Conservation (phyloP, 805 yeast species). For the Hanseniaspora guilliermondii region DNA sequence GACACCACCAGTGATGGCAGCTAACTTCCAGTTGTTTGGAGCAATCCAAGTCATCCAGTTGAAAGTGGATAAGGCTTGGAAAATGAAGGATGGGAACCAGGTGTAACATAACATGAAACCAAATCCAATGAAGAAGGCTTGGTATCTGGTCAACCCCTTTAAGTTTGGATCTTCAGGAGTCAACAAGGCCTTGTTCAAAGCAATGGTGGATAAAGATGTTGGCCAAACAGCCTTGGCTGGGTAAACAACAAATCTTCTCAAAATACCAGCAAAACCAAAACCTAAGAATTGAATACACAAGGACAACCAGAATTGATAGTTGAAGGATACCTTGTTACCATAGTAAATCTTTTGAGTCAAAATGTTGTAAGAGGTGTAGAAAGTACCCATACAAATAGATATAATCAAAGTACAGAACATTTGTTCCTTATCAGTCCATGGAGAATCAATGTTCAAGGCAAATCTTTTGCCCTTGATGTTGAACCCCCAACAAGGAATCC, state of each 20-base stretch:
- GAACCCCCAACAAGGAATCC: slow-evolving; percentile 38
- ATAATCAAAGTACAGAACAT: slow-evolving; percentile 44
- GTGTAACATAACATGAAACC: slow-evolving; percentile 42
- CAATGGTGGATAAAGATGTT: slow-evolving; percentile 43
- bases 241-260: slow-evolving; percentile 45
- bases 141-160: slow-evolving; percentile 31
- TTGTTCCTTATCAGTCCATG: slow-evolving; percentile 54
- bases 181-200: slow-evolving; percentile 43
- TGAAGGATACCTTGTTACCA: slow-evolving; percentile 28
- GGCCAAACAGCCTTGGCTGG: slow-evolving; percentile 59
- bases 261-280: slow-evolving; percentile 52
- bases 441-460: slow-evolving; percentile 44
- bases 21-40: slow-evolving; percentile 35
- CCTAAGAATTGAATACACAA: slow-evolving; percentile 54
- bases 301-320: slow-evolving; percentile 39
- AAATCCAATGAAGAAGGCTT: slow-evolving; percentile 36
- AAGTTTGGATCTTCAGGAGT: slow-evolving; percentile 27
- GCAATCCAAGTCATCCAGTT: slow-evolving; percentile 30
- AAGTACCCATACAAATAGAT: slow-evolving; percentile 28
- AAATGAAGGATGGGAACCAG: slow-evolving; percentile 57
- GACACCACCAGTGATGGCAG: slow-evolving; percentile 41
- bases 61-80: slow-evolving; percentile 48
- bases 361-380: slow-evolving; percentile 31
- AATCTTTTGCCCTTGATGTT: slow-evolving; percentile 30
- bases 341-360: slow-evolving; percentile 26